Base-by-base conservation (phyloP, 257 asterid genomes). In the Nemophila menziesii region DNA sequence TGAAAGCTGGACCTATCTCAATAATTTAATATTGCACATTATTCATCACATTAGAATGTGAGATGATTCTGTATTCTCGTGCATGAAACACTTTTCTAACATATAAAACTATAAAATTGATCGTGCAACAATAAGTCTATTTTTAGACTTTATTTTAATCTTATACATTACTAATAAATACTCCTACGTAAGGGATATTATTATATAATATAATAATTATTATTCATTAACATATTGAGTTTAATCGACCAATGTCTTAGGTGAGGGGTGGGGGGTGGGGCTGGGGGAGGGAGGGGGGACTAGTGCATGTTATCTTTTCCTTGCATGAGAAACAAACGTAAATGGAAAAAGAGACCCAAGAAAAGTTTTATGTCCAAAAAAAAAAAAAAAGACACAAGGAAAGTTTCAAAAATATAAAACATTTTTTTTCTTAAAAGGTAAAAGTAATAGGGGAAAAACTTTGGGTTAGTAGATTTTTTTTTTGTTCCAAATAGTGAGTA, bases 61-160 rank as follows among this genome's bases (percentile, higher is more conserved):
- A 56, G 4, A 61, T 52, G 55, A 57, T 56, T 52, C 58, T 22
- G 44, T 19, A 56, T 20, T 57, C 69, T 61, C 62, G 65, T 57
- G 69, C 53, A 33, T 41, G 49, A 15, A 38, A 67, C 54, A 42
- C 8, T 47, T 38, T 19, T 38, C 33, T 47, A 5, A 5, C 20
- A 37, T 5, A 24, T 18, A 8, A 20, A 3, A 6, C 20, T 58
- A 44, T 22, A 22, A 11, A 12, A 49, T 14, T 8, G 20, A 17
- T 20, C 12, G 44, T 16, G 11, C 14, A 37, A 2, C 9, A n/a
- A 33, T 7, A 8, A 40, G 21, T 12, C 19, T 34, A 4, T n/a
- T n/a, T n/a, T n/a, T n/a, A n/a, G n/a, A n/a, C n/a, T n/a, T n/a
- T n/a, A n/a, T n/a, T n/a, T n/a, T n/a, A n/a, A n/a, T n/a, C n/a